These are phyloP conservation scores for Babesia ovata DNA, from an alignment of 169 alveolate species.

Conservation along the genomic window DNA sequence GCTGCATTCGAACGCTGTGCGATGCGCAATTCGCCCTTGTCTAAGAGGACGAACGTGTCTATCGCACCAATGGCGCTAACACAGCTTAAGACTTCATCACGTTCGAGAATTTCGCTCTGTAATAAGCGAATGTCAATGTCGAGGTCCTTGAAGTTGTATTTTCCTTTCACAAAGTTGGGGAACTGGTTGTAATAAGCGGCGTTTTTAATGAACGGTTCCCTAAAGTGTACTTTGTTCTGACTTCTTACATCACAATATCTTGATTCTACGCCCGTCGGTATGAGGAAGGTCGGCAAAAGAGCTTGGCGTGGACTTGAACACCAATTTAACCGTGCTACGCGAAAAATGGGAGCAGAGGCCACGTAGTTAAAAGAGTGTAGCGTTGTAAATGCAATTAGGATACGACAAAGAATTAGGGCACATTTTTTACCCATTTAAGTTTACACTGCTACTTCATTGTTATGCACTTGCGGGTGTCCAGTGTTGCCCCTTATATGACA, in stretches of 20 bases:
- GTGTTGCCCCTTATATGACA: background rate
- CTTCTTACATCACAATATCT: too few species aligned
- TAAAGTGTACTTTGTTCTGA: background rate
- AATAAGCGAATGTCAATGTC: background rate
- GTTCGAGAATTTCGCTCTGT: background rate
- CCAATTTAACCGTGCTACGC: too few species aligned
- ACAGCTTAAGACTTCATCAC: background rate
- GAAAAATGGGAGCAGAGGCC: background rate
- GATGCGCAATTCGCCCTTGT: constrained; percentile 5
- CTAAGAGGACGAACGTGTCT: background rate
- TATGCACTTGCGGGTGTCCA: background rate
- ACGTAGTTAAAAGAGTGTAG: background rate
- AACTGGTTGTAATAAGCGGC: constrained; percentile 24
- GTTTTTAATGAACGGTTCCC: constrained; percentile 23
- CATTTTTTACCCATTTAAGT: constrained; percentile 20
- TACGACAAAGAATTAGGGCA: background rate
- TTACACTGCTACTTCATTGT: background rate
- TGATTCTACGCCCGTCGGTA: background rate
- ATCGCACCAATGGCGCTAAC: constrained; percentile 6
- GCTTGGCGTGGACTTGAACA: background rate
- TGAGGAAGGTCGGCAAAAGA: constrained; percentile 12
- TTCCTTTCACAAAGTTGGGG: constrained; percentile 27
- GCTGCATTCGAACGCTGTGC: background rate
- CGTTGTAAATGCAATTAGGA: background rate
- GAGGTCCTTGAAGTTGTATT: background rate